A percentile compares a stretch with the other conserved stretches of the same genome.
These are phyloP conservation scores for Nakazawaea pomicola DNA, from an alignment of 805 yeast genomes.

Conservation along the genomic window DNA sequence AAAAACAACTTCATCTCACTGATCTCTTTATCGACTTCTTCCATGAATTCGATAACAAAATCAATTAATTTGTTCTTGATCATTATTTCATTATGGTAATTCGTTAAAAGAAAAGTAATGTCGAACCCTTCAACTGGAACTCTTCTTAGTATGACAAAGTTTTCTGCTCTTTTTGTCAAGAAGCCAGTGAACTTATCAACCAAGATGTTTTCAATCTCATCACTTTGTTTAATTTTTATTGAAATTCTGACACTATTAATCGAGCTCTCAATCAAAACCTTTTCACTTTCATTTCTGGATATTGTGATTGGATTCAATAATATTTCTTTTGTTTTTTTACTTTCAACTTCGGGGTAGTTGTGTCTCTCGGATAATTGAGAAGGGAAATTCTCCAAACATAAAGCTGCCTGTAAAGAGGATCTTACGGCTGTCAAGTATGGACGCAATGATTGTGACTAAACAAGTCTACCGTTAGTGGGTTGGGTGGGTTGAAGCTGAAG, in stretches of 20 bases:
- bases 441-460: slow-evolving; percentile 90
- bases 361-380: slow-evolving; percentile 96
- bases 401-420: slow-evolving; percentile 86
- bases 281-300: slow-evolving; percentile 90
- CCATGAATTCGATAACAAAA: slow-evolving; percentile 97
- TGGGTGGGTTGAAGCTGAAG: no score
- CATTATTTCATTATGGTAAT: slow-evolving; percentile 93
- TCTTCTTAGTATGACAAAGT: slow-evolving; percentile 86
- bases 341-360: slow-evolving; percentile 95
- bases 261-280: slow-evolving; percentile 88
- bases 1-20: slow-evolving; percentile 96
- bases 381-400: slow-evolving; percentile 88
- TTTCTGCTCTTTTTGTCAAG: slow-evolving; percentile 92
- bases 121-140: slow-evolving; percentile 88
- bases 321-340: slow-evolving; percentile 74
- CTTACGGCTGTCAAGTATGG: slow-evolving; percentile 95
- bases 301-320: slow-evolving; percentile 84
- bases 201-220: slow-evolving; percentile 90
- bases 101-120: slow-evolving; percentile 88
- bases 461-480: background rate
- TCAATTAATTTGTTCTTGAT: slow-evolving; percentile 92
- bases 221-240: slow-evolving; percentile 93
- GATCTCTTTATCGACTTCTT: slow-evolving; percentile 97
- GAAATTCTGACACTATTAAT: slow-evolving; percentile 89
- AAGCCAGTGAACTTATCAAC: slow-evolving; percentile 94